Evolutionary conservation across 202 grass and related monocot species (phyloP).

Genomic region (Carex sylvatica): DNA sequence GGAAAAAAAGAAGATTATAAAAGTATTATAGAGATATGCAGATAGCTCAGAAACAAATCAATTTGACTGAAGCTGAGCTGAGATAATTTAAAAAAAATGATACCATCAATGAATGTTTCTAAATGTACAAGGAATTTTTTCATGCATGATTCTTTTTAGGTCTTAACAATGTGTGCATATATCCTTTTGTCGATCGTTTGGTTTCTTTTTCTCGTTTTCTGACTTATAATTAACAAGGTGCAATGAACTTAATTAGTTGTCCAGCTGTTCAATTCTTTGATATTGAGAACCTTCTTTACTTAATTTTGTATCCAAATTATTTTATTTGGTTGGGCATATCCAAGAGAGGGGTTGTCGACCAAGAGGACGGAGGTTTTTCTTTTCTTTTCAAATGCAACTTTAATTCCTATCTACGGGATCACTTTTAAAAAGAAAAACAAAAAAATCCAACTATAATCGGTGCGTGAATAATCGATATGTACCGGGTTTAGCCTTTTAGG

Average conservation of each 20-base stretch:
- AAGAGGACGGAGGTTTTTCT: too few species aligned
- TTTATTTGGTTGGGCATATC: too few species aligned
- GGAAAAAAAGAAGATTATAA: too few species aligned
- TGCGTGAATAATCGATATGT: too few species aligned
- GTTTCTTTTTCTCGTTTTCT: background rate
- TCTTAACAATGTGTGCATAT: background rate
- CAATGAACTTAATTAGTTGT: background rate
- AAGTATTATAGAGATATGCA: background rate
- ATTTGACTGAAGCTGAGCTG: background rate
- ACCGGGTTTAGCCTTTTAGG: too few species aligned
- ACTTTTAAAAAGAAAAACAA: too few species aligned
- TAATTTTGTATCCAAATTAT: background rate
- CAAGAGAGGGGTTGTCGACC: too few species aligned
- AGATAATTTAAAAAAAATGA: background rate
- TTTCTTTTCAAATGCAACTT: too few species aligned
- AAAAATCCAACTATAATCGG: too few species aligned
- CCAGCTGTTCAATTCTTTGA: background rate
- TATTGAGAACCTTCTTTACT: background rate
- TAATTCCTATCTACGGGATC: too few species aligned
- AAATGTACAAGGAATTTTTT: too few species aligned
- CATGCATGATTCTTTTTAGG: background rate
- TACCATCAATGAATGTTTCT: too few species aligned
- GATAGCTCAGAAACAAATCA: constrained; percentile 2
- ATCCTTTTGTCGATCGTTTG: background rate
- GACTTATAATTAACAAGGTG: background rate